Evolutionary conservation across 1,284 basidiomycete genomes (phyloP), one percentile per base, ranked within the genome.

Genomic region (Leccinum subspadiceum): DNA sequence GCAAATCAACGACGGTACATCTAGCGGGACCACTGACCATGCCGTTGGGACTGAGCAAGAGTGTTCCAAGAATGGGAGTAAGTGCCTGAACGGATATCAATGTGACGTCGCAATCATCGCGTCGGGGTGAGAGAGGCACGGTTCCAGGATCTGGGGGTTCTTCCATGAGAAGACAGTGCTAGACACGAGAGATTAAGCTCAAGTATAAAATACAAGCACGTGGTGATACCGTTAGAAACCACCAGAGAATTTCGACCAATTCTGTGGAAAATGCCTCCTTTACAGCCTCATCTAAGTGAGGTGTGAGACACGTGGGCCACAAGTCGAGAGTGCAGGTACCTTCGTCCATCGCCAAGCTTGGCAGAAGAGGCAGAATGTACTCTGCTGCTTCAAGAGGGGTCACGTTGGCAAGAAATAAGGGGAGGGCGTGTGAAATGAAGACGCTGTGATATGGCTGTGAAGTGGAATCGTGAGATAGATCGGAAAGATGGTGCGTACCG

Each of bases 361-460:
- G 92, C 61, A 99, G 84, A 17, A 98, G 82, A 1, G 96, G 96
- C 12, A 98, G 79, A 54, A 99, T 93, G 73, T 97, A 99, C 74
- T 96, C 93, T 67, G 95, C 89, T 2, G 94, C 94, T 67, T 98
- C 96, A 63, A 85, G 85, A 2, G 96, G 89, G 29, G 90, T 84
- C 55, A 96, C 89, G 54, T 89, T 85, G 56, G 84, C 79, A 13
- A 94, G 82, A 70, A 90, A 86, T 4, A 84, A 81, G 17, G 90
- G 89, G 29, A 96, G 81, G 13, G 89, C 85, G 65, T 89, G 87
- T 1, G 89, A 85, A 66, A 98, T 96, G 73, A 92, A 94, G 35
- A 94, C 84, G 39, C 85, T 83, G 63, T 8, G 2, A 49, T 8
- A 24, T 35, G 35, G 24, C 57, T 41, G 57, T 67, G 50, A 65